Percentiles rank a stretch among this genome's conserved stretches.
phyloP scores from a whole-genome alignment of 2,329 filamentous ascomycete genomes.

The Cytospora piceae region DNA sequence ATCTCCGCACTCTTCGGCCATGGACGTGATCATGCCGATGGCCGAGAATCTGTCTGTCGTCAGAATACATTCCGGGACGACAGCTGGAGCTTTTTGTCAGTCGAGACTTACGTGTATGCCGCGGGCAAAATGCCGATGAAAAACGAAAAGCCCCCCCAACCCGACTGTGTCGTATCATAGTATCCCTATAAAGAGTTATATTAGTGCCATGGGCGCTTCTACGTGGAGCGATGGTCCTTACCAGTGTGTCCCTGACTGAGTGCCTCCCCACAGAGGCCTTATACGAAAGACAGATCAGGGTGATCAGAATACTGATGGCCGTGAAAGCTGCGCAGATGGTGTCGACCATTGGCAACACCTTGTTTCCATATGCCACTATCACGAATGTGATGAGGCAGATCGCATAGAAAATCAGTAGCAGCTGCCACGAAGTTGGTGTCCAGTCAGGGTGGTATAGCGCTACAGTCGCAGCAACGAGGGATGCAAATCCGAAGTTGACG shows the following conservation, averaged over 20 bases:
- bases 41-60: slow-evolving; percentile 51
- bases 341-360: slow-evolving; percentile 61
- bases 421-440: slow-evolving; percentile 57
- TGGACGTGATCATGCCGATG: slow-evolving; percentile 64
- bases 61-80: neutral
- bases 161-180: slow-evolving; percentile 59
- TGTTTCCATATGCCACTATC: slow-evolving; percentile 61
- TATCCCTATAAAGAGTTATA: slow-evolving; percentile 41
- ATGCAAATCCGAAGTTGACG: slow-evolving; percentile 60
- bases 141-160: slow-evolving; percentile 64
- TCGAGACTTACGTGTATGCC: slow-evolving; percentile 50
- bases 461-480: slow-evolving; percentile 54
- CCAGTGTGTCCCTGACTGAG: slow-evolving; percentile 52
- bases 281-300: slow-evolving; percentile 59
- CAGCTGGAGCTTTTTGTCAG: no score
- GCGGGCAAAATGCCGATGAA: slow-evolving; percentile 65
- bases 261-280: slow-evolving; percentile 59
- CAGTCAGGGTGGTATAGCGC: slow-evolving; percentile 59
- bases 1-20: slow-evolving; percentile 63
- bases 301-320: slow-evolving; percentile 57
- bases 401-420: slow-evolving; percentile 65
- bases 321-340: slow-evolving; percentile 61
- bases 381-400: slow-evolving; percentile 58
- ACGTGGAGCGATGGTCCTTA: slow-evolving; percentile 25
- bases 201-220: neutral